Evolutionary conservation across 805 yeast genomes (phyloP), one percentile per base, ranked within the genome.

Genomic region (Saturnispora galanensis): DNA sequence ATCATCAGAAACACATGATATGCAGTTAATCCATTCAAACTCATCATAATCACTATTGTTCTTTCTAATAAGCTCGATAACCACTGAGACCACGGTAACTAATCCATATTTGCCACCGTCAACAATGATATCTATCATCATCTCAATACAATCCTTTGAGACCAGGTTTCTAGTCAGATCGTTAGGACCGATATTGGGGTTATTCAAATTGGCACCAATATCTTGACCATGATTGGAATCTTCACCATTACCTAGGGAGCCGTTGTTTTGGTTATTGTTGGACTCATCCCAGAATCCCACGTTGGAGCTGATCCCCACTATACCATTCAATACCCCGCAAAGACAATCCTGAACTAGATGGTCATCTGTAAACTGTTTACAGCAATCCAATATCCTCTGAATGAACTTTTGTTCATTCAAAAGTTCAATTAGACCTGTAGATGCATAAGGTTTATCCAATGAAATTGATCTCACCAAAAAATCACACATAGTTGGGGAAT

Each of bases 151-250:
- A 39, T 71, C 69, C 30, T 76, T 76, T 2, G 93, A 81, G 5
- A 89, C 97, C 34, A 93, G 69, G 58, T 87, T 90, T 51, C 98
- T 72, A 0, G 97, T 88, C 30, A 93, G 70, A 56, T 86, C 96
- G 57, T 93, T 93, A 1, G 98, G 97, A 2, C 98, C 98, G 42
- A 93, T 84, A 30, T 90, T 84, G 2, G 96, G 84, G 47, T 84
- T 89, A 45, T 83, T 82, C 39, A 55, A 48, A 31, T 52, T 51
- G 4, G 52, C 59, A 17, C 56, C 60, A 15, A 50, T 45, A 84
- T 88, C 60, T 82, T 89, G 46, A 84, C 94, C 51, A 36, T 42
- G 47, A 39, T 44, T 38, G 13, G 31, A 35, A 21, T 44, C 45
- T 29, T 32, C 39, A 10, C 35, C 47, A 17, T 41, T 40, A 10